Base-by-base conservation (phyloP, 345 rosid species). In the Acer yangbiense region DNA sequence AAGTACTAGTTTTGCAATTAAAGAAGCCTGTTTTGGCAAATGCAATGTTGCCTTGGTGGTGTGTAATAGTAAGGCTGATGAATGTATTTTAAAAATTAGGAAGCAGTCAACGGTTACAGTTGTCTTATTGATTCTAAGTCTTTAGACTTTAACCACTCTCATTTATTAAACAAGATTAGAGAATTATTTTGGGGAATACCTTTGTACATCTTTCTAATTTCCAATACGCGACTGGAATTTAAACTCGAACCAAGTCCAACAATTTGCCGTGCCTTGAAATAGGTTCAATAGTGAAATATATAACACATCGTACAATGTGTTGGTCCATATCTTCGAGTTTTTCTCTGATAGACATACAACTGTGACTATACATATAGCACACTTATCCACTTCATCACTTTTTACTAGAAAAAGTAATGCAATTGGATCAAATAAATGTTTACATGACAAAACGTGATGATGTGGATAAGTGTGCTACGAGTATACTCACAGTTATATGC, bases 111-210 rank as follows among this genome's bases (percentile, higher is more conserved):
- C 60, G 16, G 12, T 21, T 52, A 68, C 57, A 54, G 63, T 61
- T 81, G 60, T 11, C 44, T 67, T 75, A 68, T 52, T 55, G 21
- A 43, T 80, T 60, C 9, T 3, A 4, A 5, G 44, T 46, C 62
- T 11, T 20, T n/a, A 11, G 69, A 52, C 65, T 77, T 68, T 55
- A 74, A 77, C 76, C 71, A 73, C 81, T 76, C 76, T 65, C 13
- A 60, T 78, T 60, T 65, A 39, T 46, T 57, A 20, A 23, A 62
- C 35, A 3, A 27, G 61, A 16, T 60, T 14, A 23, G 6, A 62
- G n/a, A 35, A 41, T 29, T 9, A 9, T 25, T 48, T 8, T 48
- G 29, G 61, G 29, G 52, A 68, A 48, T 9, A 8, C 7, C 0
- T 50, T 16, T 7, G 7, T 39, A 17, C 4, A 13, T 6, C 72